Base-by-base conservation (phyloP, 306 rosid genomes). In the Astragalus glycyphyllos region DNA sequence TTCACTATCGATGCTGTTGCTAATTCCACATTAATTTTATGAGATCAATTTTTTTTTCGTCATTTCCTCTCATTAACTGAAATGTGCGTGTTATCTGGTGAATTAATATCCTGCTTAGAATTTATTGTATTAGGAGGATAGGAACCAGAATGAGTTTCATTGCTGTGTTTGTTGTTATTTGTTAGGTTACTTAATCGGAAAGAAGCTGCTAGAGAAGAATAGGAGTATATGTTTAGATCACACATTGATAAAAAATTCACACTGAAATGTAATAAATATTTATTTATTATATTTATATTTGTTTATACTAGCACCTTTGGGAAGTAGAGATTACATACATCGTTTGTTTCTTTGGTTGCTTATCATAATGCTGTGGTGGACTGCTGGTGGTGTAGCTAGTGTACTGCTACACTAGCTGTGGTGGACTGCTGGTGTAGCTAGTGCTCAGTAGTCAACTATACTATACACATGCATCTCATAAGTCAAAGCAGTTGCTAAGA, bases 191-290 rank as follows among this genome's bases (percentile, higher is more conserved):
- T 16, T 40, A 40, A 41, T 61, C 40, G 34, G 10, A 61, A 61
- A 61, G 68, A 61, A 61, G 68, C 50, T 17, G 51, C 68, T 41
- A 13, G 35, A 40, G 68, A 61, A 41, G 68, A 61, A 47, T 40
- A 37, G 48, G 31, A 26, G 31, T 26, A 26, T 0, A 26, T 26
- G 31, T 26, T 1, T 26, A 26, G 31, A 26, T 26, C 31, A 26
- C 31, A 26, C 31, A 26, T 26, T 26, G 41, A 5, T 37, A 37
- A 37, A 37, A 37, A 37, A 4, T 37, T 26, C 31, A 26, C 4
- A 26, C 31, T 26, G 3, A 26, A 26, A 4, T 7, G 35, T 41
- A 41, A 12, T 45, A 45, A 23, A 26, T 65, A 44, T 45, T 65
- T 64, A 64, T 20, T 20, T 26, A 26, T 26, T 26, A 26, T 26